A percentile compares a stretch with the other conserved stretches of the same genome.
Conservation (phyloP, 2,329 filamentous ascomycete genomes). For the Fusarium mexicanum region DNA sequence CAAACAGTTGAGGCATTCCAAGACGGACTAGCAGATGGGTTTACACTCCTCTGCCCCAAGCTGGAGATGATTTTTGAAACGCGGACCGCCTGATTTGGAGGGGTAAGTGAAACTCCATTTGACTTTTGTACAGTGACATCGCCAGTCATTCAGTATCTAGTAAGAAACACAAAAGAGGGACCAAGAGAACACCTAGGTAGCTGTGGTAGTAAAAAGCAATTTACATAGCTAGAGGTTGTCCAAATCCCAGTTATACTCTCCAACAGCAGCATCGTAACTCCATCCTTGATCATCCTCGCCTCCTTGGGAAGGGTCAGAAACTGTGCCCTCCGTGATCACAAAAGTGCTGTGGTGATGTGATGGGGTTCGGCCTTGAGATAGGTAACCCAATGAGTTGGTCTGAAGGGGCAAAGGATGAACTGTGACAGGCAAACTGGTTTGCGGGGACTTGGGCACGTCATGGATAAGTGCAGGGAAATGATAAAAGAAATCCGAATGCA, state of each 20-base stretch:
- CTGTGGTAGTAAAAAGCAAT: too few species aligned
- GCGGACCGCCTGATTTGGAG: background rate
- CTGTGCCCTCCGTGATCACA: background rate
- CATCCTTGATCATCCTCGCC: background rate
- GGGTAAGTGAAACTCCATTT: background rate
- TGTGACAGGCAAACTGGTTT: background rate
- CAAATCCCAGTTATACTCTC: background rate
- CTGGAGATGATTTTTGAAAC: background rate
- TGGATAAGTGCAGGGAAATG: background rate
- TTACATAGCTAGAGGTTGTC: background rate
- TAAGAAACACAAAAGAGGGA: rapidly evolving
- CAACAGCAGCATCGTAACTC: background rate
- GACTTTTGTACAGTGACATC: background rate
- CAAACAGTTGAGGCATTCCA: background rate
- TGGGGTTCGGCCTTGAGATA: background rate
- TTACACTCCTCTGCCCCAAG: background rate
- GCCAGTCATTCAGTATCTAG: background rate
- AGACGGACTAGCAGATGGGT: background rate
- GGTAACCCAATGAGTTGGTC: background rate
- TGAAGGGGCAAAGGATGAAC: background rate
- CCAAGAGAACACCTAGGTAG: too few species aligned
- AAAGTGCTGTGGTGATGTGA: background rate
- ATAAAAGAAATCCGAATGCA: background rate
- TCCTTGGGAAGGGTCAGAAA: background rate
- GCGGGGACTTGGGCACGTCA: background rate